These are phyloP conservation scores for Jamesozyma gamospora DNA, from an alignment of 805 yeast genomes.

Conservation along the genomic window DNA sequence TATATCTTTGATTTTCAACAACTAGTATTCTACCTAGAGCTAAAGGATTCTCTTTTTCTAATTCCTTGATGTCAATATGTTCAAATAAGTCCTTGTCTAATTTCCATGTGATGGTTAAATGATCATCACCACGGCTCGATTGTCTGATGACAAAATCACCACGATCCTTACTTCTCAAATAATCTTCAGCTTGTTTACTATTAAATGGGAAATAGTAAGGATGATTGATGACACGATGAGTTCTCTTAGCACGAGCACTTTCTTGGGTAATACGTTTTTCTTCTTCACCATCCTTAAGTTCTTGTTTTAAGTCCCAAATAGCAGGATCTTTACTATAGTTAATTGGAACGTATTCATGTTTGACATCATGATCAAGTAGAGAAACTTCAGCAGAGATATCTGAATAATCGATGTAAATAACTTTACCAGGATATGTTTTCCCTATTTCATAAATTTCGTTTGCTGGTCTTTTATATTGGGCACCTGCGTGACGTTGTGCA, in stretches of 20 bases:
- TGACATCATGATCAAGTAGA: constrained; percentile 55
- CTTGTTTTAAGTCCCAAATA: constrained; percentile 76
- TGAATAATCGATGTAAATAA: constrained; percentile 61
- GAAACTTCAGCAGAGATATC: constrained; percentile 66
- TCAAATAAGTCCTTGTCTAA: constrained; percentile 85
- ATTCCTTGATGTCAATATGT: constrained; percentile 79
- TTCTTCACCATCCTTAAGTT: constrained; percentile 48
- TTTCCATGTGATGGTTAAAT: constrained; percentile 91
- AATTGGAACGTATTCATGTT: constrained; percentile 35
- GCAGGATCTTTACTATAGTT: constrained; percentile 41
- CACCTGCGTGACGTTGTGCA: constrained; percentile 37
- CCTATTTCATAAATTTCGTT: constrained; percentile 44
- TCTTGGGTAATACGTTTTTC: constrained; percentile 46
- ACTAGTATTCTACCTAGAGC: constrained; percentile 47
- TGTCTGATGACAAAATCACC: constrained; percentile 95
- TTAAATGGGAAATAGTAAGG: constrained; percentile 81
- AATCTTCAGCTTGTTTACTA: constrained; percentile 84
- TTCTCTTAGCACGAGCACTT: constrained; percentile 55
- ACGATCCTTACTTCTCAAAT: constrained; percentile 73
- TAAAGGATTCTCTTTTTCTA: constrained; percentile 52
- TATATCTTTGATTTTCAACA: constrained; percentile 62
- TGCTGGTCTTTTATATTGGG: constrained; percentile 38
- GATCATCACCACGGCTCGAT: constrained; percentile 81
- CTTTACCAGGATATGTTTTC: constrained; percentile 80
- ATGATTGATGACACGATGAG: constrained; percentile 73